Percentiles rank a stretch among this genome's conserved stretches.
Conservation (phyloP, 2,329 filamentous ascomycete genomes). For the Onygenales sp. region DNA sequence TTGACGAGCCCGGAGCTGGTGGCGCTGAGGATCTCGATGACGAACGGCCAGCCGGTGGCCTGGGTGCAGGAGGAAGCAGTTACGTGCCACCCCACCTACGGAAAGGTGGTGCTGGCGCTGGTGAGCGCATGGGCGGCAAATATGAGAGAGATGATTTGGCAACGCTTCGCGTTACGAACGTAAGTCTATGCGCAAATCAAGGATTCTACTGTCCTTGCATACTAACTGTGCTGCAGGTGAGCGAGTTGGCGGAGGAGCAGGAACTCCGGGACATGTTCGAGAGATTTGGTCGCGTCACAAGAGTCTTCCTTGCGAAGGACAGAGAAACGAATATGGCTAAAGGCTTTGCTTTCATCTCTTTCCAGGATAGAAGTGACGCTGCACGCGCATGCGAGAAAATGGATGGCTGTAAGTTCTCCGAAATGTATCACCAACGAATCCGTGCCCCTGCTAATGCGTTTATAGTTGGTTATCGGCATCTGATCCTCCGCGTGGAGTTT, state of each 20-base stretch:
- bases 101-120: constrained; percentile 50
- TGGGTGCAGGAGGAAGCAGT: constrained; percentile 59
- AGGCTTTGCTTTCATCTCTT: constrained; percentile 98
- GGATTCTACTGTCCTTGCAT: constrained; percentile 2
- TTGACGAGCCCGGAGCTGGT: constrained; percentile 34
- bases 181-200: constrained; percentile 41
- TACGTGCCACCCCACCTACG: constrained; percentile 93
- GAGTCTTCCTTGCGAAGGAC: constrained; percentile 97
- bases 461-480: constrained; percentile 42
- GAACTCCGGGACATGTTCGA: constrained; percentile 98
- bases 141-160: constrained; percentile 95
- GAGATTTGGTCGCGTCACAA: constrained; percentile 89
- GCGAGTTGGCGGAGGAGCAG: constrained; percentile 91
- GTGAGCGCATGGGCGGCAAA: constrained; percentile 85
- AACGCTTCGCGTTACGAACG: constrained; percentile 94
- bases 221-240: constrained; percentile 51
- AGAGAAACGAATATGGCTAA: constrained; percentile 92
- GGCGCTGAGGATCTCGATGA: constrained; percentile 37
- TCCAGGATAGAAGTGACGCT: constrained; percentile 80
- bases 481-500: constrained; percentile 45
- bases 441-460: constrained; percentile 6
- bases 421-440: not conserved
- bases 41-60: constrained; percentile 41
- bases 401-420: constrained; percentile 64
- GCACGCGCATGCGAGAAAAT: constrained; percentile 92